phyloP scores from a whole-genome alignment of 805 yeast species.

The Candida andamanensis region DNA sequence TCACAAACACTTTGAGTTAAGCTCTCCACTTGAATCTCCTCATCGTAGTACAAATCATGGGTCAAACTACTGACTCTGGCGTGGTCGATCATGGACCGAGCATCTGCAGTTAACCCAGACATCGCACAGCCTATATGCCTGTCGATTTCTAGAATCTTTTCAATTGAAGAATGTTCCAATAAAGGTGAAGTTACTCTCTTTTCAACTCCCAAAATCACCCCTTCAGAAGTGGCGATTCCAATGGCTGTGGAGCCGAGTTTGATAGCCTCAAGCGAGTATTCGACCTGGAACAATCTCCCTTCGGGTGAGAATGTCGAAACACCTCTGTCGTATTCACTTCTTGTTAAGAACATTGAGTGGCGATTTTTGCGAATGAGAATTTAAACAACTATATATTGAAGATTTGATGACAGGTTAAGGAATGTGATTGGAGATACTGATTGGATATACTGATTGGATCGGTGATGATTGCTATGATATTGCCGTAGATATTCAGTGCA shows the following conservation, averaged over 20 bases:
- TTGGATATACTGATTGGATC: too few relatives aligned
- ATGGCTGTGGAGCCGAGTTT: slow-evolving; percentile 97
- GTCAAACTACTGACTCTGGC: slow-evolving; percentile 88
- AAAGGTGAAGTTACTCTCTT: slow-evolving; percentile 92
- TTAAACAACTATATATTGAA: too few relatives aligned
- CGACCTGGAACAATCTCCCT: slow-evolving; percentile 97
- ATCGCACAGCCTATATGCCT: slow-evolving; percentile 95
- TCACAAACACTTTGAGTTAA: slow-evolving; percentile 97
- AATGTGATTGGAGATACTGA: too few relatives aligned
- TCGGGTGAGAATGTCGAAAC: slow-evolving; percentile 98
- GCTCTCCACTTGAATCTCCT: slow-evolving; percentile 85
- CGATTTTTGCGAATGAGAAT: too few relatives aligned
- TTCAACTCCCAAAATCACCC: slow-evolving; percentile 94
- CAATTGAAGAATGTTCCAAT: slow-evolving; percentile 88
- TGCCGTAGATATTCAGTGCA: too few relatives aligned
- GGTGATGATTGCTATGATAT: too few relatives aligned
- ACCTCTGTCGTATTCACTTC: slow-evolving; percentile 99
- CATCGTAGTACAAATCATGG: slow-evolving; percentile 87
- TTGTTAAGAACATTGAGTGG: slow-evolving; percentile 81
- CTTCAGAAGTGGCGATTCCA: slow-evolving; percentile 92
- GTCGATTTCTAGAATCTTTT: slow-evolving; percentile 93
- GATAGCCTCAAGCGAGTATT: slow-evolving; percentile 95
- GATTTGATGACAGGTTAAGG: too few relatives aligned
- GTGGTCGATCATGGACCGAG: slow-evolving; percentile 97
- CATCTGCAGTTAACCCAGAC: slow-evolving; percentile 98